Evolutionary conservation across 169 alveolate species (phyloP).

Genomic region (Plasmodium sp.): DNA sequence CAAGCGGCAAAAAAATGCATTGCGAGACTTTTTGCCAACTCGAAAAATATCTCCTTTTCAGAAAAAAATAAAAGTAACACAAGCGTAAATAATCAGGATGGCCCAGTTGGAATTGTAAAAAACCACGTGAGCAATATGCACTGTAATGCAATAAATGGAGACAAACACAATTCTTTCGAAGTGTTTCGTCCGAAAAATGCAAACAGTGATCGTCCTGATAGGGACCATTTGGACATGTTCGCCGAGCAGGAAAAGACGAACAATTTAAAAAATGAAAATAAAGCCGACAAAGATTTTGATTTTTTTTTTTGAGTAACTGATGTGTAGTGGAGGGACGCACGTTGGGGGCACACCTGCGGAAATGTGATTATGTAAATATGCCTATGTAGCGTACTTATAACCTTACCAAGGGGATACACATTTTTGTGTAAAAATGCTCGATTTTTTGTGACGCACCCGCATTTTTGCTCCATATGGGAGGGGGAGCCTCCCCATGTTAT

Average conservation of each 20-base stretch:
- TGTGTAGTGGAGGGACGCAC: neutral
- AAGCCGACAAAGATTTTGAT: conserved; percentile 4
- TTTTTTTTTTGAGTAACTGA: conserved; percentile 11
- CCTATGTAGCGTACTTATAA: neutral
- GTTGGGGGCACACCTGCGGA: neutral
- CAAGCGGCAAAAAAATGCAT: conserved; percentile 85
- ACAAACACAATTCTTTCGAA: conserved; percentile 1
- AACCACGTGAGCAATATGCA: neutral
- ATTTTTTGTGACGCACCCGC: neutral
- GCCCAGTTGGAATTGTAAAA: neutral
- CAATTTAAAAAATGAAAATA: conserved; percentile 1
- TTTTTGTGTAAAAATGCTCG: neutral
- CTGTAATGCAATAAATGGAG: neutral
- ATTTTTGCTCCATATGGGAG: neutral
- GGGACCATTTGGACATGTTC: neutral
- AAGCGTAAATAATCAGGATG: conserved; percentile 2
- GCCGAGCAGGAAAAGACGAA: neutral
- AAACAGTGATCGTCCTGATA: neutral
- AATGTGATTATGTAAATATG: neutral
- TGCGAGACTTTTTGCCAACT: conserved; percentile 81
- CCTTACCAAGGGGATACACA: neutral
- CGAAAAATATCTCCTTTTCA: conserved; percentile 71
- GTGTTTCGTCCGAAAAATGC: neutral
- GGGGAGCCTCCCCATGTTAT: neutral
- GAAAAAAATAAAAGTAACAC: conserved; percentile 14